Percentiles rank a stretch among this genome's conserved stretches.
Evolutionary conservation across 1,284 basidiomycete species (phyloP).

Genomic region (Rhodofomes roseus): DNA sequence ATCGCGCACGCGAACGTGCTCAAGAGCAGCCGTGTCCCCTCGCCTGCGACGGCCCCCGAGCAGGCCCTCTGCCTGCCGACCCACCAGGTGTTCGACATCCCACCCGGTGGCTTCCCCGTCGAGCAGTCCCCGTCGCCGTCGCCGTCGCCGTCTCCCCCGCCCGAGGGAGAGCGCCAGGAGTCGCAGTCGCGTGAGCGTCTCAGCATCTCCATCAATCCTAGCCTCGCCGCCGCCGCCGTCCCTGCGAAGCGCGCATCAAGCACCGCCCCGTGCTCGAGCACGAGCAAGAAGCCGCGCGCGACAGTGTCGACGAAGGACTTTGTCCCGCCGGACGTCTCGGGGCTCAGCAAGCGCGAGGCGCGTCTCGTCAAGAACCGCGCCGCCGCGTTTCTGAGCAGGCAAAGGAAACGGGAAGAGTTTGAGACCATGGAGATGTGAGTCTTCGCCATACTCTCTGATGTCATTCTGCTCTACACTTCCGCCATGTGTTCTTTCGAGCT

Average conservation of each 20-base stretch:
- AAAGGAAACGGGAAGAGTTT: slow-evolving; percentile 90
- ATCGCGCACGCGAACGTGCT: slow-evolving; percentile 43
- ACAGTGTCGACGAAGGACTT: slow-evolving; percentile 79
- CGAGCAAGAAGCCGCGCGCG: slow-evolving; percentile 55
- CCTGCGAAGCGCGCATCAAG: slow-evolving; percentile 41
- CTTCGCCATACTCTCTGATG: slow-evolving; percentile 18
- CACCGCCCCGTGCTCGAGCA: slow-evolving; percentile 29
- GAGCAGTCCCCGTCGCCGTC: slow-evolving; percentile 31
- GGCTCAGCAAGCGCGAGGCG: slow-evolving; percentile 86
- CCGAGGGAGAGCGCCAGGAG: slow-evolving; percentile 15
- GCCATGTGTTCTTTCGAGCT: not conserved
- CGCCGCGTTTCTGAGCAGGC: slow-evolving; percentile 85
- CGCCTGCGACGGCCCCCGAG: slow-evolving; percentile 40
- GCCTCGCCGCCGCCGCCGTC: slow-evolving; percentile 18
- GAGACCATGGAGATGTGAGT: slow-evolving; percentile 84
- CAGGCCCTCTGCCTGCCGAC: slow-evolving; percentile 61
- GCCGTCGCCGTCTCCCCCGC: slow-evolving; percentile 34
- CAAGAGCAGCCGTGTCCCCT: slow-evolving; percentile 43
- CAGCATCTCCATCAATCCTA: slow-evolving; percentile 21
- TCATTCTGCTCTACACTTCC: not conserved
- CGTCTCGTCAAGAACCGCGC: slow-evolving; percentile 89
- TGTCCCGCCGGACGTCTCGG: slow-evolving; percentile 83
- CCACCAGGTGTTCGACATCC: slow-evolving; percentile 66
- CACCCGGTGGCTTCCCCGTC: slow-evolving; percentile 23
- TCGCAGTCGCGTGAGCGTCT: slow-evolving; percentile 22